Base-by-base conservation (phyloP, 2,329 filamentous ascomycete species). In the Talaromyces sp. region DNA sequence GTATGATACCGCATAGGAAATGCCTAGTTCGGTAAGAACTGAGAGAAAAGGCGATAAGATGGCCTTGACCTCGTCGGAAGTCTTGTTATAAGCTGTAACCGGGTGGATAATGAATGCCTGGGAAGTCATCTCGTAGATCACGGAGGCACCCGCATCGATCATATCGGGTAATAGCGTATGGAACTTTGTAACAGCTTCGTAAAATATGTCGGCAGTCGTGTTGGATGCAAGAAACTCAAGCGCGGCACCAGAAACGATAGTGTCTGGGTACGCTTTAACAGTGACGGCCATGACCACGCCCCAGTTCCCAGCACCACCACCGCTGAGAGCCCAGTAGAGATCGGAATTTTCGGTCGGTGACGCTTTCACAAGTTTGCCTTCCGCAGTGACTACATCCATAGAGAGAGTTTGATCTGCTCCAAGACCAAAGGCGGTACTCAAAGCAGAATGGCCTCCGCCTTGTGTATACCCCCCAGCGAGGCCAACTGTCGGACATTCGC, bases 281-380 rank as follows among this genome's bases (percentile, higher is more conserved):
- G 82, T 87, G 69, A 86, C 75, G 1, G 81, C 83, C 17, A 79
- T 69, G 1, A 87, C 83, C 2, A 86, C 75, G 1, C 77, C 85
- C 64, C 82, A 88, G 31, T 79, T 86, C 17, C 84, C 83, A 10
- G 79, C 81, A 1, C 86, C 85, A 0, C 85, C 84, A 3, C 85
- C 85, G 48, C 77, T 76, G 1, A 87, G 70, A 1, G 85, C 86
- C 85, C 85, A 89, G 73, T 84, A 88, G 1, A 88, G 74, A 56
- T 88, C 85, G 0, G 74, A 60, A 63, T 88, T 82, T 32, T 79
- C 62, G 0, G 66, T 67, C 0, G 74, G 75, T 3, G 75, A 80
- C 0, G 83, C 83, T 2, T 70, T 79, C 1, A 85, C 63, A n/a
- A 80, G 66, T 17, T 76, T 61, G 2, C 85, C 83, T 17, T 69